A percentile compares a stretch with the other conserved stretches of the same genome.
These are phyloP conservation scores for Botryotinia globosa DNA, from an alignment of 2,329 filamentous ascomycete genomes.

Conservation along the genomic window DNA sequence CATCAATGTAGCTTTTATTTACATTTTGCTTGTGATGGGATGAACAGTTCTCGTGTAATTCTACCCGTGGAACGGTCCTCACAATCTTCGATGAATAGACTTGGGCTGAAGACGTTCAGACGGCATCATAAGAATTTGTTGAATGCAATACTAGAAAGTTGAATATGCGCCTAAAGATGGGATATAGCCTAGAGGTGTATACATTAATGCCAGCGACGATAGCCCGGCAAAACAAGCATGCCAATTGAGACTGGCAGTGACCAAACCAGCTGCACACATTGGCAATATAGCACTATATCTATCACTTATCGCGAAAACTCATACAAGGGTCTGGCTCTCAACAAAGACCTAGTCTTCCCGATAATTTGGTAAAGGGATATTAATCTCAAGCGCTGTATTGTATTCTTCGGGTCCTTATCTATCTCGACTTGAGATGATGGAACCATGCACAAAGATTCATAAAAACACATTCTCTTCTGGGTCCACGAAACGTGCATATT, in stretches of 20 bases:
- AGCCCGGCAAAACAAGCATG: not conserved
- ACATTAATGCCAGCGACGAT: not conserved
- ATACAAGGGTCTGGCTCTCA: not conserved
- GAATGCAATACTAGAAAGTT: not conserved
- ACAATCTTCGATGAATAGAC: not conserved
- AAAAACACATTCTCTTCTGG: not conserved
- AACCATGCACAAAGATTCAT: not conserved
- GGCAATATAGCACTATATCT: not conserved
- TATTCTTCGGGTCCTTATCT: not conserved
- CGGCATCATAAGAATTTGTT: not conserved
- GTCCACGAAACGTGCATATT: not conserved
- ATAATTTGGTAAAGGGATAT: not conserved
- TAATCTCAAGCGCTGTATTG: not conserved
- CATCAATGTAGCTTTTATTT: not conserved
- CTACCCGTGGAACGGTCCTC: too few relatives aligned
- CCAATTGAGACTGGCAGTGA: not conserved
- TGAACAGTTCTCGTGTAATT: too few relatives aligned
- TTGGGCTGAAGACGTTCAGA: not conserved
- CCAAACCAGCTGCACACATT: not conserved
- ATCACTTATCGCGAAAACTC: not conserved
- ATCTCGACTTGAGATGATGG: not conserved
- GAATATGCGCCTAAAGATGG: too few relatives aligned
- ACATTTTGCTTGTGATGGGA: not conserved
- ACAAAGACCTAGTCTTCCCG: not conserved
- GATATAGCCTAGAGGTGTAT: not conserved